Evolutionary conservation across 2,329 filamentous ascomycete genomes (phyloP), one percentile per base, ranked within the genome.

Genomic region (Xylariaceae sp.): DNA sequence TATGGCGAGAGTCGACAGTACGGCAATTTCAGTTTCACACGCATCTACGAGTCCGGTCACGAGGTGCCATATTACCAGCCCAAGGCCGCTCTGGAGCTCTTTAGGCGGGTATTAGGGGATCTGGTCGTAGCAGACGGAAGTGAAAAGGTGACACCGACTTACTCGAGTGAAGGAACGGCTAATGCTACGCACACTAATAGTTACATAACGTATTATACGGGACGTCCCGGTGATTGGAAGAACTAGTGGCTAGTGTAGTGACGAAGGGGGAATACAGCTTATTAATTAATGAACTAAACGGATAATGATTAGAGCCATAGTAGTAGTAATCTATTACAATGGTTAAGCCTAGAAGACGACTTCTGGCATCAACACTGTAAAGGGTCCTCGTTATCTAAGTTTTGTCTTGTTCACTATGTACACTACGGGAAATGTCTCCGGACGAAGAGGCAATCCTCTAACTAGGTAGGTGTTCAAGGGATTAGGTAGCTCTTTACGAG

Each of bases 1-100:
- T 83, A 86, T 67, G 89, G 84, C 49, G 91, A 90, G 19, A 82
- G 84, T 53, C 83, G 90, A 3, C 89, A 95, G 71, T 90, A 85
- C 65, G 90, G 88, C 10, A 93, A 93, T 64, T 80, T 89, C 51
- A 85, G 81, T 16, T 89, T 89, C 69, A 84, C 83, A 51, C 80
- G 87, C 7, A 78, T 89, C 46, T 89, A 86, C 69, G 82, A 89
- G 65, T 79, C 86, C 16, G 86, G 87, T 1, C 87, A 89, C 65
- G 80, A 84, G 49, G 81, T 86, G 1, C 79, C 84, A 0, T 81
- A 79, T 50, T 85, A 84, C 66, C 85, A 88, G 71, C 85, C 85
- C 12, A 75, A 82, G 66, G 84, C 84, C 2, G 75, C 82, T 2
- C 78, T 86, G 54, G 79, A 81, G 60, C 73, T 87, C 40, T 88